phyloP scores from a whole-genome alignment of 768 basidiomycete genomes.

The Suillus subaureus region DNA sequence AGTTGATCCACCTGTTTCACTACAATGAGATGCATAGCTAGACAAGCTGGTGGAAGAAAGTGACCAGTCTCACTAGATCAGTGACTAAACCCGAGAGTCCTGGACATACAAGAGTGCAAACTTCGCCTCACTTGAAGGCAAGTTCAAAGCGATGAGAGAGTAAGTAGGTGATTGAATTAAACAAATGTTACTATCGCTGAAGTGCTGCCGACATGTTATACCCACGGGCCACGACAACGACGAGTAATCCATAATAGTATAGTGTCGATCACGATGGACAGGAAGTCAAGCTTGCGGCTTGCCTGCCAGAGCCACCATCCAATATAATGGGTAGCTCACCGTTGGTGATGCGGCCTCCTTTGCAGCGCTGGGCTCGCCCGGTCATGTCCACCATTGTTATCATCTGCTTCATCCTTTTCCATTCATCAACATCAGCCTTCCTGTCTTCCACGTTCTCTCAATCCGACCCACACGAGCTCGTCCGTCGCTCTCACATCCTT shows the following conservation, averaged over 20 bases:
- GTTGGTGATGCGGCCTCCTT: neutral
- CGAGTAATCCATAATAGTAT: neutral
- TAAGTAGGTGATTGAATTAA: too few species aligned
- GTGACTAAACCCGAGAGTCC: too few species aligned
- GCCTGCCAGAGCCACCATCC: neutral
- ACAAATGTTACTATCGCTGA: too few species aligned
- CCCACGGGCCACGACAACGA: neutral
- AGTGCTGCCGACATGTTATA: neutral
- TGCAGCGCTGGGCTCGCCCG: neutral
- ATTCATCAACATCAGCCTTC: neutral
- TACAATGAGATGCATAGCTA: too few species aligned
- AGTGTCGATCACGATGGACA: neutral
- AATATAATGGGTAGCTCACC: neutral
- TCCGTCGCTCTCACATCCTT: slow-evolving; percentile 30
- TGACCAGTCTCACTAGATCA: too few species aligned
- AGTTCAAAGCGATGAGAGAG: neutral
- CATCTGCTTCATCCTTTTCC: neutral
- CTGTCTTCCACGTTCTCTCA: neutral
- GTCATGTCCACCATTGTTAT: neutral
- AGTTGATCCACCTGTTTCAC: neutral
- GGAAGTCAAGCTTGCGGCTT: neutral
- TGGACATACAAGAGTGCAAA: too few species aligned
- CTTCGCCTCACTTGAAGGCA: too few species aligned
- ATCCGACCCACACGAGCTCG: slow-evolving; percentile 9
- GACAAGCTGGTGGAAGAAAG: too few species aligned